Percentiles rank a stretch among this genome's conserved stretches.
These are phyloP conservation scores for Lactarius sp. DNA, from an alignment of 768 basidiomycete genomes.

Conservation along the genomic window DNA sequence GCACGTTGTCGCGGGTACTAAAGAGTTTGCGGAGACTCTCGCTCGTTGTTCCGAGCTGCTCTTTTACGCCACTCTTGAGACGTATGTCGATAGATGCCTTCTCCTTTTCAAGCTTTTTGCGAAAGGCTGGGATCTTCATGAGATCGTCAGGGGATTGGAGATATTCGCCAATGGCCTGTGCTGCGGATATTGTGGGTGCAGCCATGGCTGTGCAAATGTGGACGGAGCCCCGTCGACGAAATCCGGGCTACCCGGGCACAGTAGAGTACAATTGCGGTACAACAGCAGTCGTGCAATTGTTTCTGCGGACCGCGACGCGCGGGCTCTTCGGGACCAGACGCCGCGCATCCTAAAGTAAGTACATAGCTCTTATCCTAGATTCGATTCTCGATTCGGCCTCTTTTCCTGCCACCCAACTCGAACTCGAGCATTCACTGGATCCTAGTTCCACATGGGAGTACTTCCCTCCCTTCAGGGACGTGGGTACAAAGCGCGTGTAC, in stretches of 20 bases:
- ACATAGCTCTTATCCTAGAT: too few species aligned
- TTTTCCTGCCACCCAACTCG: too few species aligned
- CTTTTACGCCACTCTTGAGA: slow-evolving; percentile 86
- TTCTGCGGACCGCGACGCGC: too few species aligned
- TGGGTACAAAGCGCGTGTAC: too few species aligned
- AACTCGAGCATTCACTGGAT: too few species aligned
- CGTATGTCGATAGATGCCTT: slow-evolving; percentile 90
- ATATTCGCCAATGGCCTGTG: slow-evolving; percentile 84
- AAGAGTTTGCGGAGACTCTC: slow-evolving; percentile 82
- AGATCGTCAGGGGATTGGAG: slow-evolving; percentile 93
- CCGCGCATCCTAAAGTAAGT: too few species aligned
- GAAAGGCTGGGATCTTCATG: slow-evolving; percentile 77
- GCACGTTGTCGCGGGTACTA: slow-evolving; percentile 70
- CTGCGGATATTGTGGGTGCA: slow-evolving; percentile 62
- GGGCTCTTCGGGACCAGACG: background rate
- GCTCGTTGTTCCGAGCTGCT: slow-evolving; percentile 86
- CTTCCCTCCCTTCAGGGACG: too few species aligned
- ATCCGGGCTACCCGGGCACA: background rate
- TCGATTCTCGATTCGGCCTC: too few species aligned
- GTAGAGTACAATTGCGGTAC: too few species aligned
- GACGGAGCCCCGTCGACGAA: background rate
- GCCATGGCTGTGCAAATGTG: slow-evolving; percentile 35
- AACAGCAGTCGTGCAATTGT: too few species aligned
- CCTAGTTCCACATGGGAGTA: too few species aligned
- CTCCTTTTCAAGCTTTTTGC: slow-evolving; percentile 95